phyloP scores from a whole-genome alignment of 345 rosid species.

The Litchi chinensis region DNA sequence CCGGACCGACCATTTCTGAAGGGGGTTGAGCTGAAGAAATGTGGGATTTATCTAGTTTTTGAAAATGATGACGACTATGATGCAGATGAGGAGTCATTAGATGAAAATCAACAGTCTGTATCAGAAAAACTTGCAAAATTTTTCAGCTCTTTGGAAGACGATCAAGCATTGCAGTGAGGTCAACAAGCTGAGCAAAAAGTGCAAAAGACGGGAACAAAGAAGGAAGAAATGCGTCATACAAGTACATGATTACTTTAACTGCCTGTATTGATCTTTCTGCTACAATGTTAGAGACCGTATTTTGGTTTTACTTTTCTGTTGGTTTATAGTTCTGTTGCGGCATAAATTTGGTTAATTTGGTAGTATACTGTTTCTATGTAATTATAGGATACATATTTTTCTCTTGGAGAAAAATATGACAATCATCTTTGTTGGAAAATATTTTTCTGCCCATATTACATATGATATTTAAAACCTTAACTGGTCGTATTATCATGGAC shows the following conservation, averaged over 20 bases:
- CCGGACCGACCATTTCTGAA: conserved; percentile 23
- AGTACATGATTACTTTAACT: background rate
- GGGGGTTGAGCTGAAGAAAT: conserved; percentile 44
- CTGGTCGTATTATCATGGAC: no score
- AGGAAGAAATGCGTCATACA: no score
- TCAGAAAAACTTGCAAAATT: conserved; percentile 48
- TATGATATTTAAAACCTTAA: no score
- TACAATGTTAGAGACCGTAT: no score
- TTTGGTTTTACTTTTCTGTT: no score
- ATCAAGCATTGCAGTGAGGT: background rate
- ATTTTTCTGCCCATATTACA: no score
- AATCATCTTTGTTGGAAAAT: no score
- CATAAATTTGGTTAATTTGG: no score
- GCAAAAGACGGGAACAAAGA: background rate
- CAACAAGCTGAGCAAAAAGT: background rate
- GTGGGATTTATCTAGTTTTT: conserved; percentile 45
- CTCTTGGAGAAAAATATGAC: no score
- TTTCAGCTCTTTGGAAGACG: conserved; percentile 31
- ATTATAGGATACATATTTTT: no score
- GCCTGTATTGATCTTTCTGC: background rate
- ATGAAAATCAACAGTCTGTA: conserved; percentile 36
- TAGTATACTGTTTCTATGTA: no score
- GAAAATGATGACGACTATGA: conserved; percentile 53
- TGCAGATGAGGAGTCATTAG: conserved; percentile 43
- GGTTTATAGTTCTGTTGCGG: no score